Evolutionary conservation across 2,329 filamentous ascomycete species (phyloP), one percentile per base, ranked within the genome.

Genomic region (Fusarium pseudograminearum): DNA sequence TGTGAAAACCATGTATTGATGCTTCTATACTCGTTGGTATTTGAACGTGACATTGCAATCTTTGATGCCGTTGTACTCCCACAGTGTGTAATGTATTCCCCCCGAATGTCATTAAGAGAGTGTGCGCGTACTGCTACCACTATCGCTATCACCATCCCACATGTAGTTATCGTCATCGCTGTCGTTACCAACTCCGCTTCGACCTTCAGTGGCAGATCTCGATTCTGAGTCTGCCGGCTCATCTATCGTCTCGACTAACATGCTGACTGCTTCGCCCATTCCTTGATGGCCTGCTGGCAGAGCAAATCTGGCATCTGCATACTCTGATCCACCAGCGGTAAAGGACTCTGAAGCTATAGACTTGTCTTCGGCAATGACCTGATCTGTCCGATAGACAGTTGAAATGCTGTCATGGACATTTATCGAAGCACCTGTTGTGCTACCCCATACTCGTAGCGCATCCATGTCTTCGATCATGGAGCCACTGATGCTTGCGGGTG

Each of bases 331-430:
- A 8, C 74, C 76, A 5, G 71, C 66, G 0, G 76, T 75, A 52
- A 82, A 82, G n/a, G 74, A 61, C 61, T 82, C 81, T 1, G 80
- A 79, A 18, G 58, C 65, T 14, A 80, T 69, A 1, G 79, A 79
- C 1, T 65, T 74, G 46, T 78, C 76, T 34, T 79, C 79, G 7
- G 76, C 73, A 36, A 81, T 76, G 50, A 82, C 76, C 14, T 68
- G 71, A 24, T 74, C 70, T 4, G 70, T 71, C 24, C 71, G 66
- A 40, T 77, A 79, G 14, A 80, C 76, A 3, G 78, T 81, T n/a
- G 79, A 81, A 30, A 77, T 75, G 45, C 81, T 80, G 42, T 81
- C 81, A 47, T 84, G 78, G 2, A 77, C 82, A 16, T 79, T 78
- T 36, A 83, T 67, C 0, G 79, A 81, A 4, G 76, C 78, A 3